phyloP scores from a whole-genome alignment of 129 eudicot species.

The Escallonia herrerae region DNA sequence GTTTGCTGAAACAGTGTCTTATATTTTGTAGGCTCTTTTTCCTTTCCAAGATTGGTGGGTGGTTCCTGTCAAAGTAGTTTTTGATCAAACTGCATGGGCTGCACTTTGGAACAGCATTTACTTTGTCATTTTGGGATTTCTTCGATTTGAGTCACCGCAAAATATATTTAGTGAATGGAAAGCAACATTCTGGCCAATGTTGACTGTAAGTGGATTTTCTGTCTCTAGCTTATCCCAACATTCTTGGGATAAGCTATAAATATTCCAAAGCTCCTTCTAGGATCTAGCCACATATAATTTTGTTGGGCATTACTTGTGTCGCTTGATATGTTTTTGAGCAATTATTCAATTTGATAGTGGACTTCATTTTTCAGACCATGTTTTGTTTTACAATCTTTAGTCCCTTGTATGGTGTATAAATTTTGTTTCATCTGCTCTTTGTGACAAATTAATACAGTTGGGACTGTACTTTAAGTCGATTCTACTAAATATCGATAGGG shows the following conservation, averaged over 20 bases:
- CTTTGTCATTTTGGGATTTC: slow-evolving; percentile 56
- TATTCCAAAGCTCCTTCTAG: too few relatives aligned
- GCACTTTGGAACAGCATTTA: slow-evolving; percentile 94
- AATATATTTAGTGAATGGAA: slow-evolving; percentile 55
- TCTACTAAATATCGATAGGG: too few relatives aligned
- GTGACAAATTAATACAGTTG: too few relatives aligned
- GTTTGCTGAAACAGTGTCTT: background rate
- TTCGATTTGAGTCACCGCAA: slow-evolving; percentile 77
- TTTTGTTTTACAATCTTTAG: background rate
- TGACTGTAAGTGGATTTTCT: slow-evolving; percentile 51
- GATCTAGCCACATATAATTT: too few relatives aligned
- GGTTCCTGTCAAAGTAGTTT: slow-evolving; percentile 76
- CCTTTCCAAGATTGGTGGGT: slow-evolving; percentile 97
- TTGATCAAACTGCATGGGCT: slow-evolving; percentile 92
- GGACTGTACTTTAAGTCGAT: too few relatives aligned
- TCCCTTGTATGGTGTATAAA: background rate
- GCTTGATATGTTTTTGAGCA: too few relatives aligned
- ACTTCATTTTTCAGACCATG: background rate
- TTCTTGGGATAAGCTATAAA: background rate
- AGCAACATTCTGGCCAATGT: slow-evolving; percentile 81
- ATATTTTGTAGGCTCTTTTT: slow-evolving; percentile 52
- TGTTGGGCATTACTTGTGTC: too few relatives aligned
- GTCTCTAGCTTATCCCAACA: background rate
- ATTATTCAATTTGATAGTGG: background rate
- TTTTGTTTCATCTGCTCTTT: too few relatives aligned